phyloP scores from a whole-genome alignment of 441 rosid species.

The Adansonia gregorii region DNA sequence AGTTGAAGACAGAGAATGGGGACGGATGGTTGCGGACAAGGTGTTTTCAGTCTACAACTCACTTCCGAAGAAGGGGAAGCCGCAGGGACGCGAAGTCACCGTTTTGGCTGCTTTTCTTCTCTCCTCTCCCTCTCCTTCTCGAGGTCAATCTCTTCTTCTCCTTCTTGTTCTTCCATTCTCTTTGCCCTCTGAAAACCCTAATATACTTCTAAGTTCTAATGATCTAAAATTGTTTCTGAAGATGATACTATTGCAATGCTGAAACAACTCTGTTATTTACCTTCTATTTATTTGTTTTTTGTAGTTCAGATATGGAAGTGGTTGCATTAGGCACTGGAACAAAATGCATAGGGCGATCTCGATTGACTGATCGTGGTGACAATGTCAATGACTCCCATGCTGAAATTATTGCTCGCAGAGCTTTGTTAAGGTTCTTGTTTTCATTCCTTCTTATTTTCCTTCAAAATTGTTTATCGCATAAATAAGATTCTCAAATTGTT shows the following conservation, averaged over 20 bases:
- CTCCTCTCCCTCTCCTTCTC: conserved; percentile 62
- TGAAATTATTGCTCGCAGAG: conserved; percentile 79
- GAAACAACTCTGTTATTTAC: neutral
- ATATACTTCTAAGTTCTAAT: neutral
- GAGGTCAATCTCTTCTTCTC: conserved; percentile 43
- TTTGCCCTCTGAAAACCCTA: neutral
- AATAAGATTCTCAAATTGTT: neutral
- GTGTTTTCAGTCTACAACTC: conserved; percentile 55
- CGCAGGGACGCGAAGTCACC: conserved; percentile 90
- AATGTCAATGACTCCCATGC: conserved; percentile 91
- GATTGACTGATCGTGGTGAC: conserved; percentile 70
- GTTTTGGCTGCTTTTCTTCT: conserved; percentile 80
- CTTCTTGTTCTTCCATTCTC: neutral
- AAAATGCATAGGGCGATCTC: conserved; percentile 71
- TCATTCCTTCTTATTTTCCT: neutral
- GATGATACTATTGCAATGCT: neutral
- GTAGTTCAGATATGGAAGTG: conserved; percentile 57
- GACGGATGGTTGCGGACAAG: conserved; percentile 60
- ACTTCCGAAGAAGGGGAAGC: conserved; percentile 89
- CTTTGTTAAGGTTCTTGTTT: conserved; percentile 62
- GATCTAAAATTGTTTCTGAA: neutral
- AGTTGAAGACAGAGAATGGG: conserved; percentile 39
- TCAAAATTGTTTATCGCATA: neutral
- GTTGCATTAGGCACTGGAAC: conserved; percentile 89
- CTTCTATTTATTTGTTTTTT: neutral